These are phyloP conservation scores for Saitozyma sp. DNA, from an alignment of 768 basidiomycete species.

Conservation along the genomic window DNA sequence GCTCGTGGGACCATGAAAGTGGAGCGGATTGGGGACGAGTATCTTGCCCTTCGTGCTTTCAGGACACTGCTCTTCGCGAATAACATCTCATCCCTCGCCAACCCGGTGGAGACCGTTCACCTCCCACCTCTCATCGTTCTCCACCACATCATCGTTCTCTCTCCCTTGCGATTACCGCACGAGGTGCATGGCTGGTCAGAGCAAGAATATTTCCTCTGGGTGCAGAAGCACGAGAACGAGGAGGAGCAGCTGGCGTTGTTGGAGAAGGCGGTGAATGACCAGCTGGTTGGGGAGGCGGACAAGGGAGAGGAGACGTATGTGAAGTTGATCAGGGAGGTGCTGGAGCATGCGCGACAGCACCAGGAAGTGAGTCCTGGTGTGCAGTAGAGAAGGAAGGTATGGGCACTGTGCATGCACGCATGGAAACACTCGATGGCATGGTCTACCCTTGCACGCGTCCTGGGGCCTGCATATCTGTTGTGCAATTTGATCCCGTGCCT, in stretches of 20 bases:
- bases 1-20: slow-evolving; percentile 66
- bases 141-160: slow-evolving; percentile 84
- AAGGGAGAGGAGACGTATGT: slow-evolving; percentile 63
- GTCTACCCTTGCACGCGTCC: too few species aligned
- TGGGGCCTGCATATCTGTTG: too few species aligned
- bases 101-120: slow-evolving; percentile 67
- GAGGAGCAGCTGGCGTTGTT: slow-evolving; percentile 75
- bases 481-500: too few species aligned
- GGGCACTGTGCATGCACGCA: too few species aligned
- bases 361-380: too few species aligned
- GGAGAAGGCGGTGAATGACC: slow-evolving; percentile 66
- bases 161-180: slow-evolving; percentile 73
- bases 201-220: slow-evolving; percentile 92
- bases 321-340: slow-evolving; percentile 66
- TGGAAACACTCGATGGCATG: too few species aligned
- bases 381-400: too few species aligned
- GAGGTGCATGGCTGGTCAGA: slow-evolving; percentile 90
- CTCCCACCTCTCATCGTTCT: slow-evolving; percentile 85
- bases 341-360: slow-evolving; percentile 55
- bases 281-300: slow-evolving; percentile 51
- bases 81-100: slow-evolving; percentile 66
- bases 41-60: slow-evolving; percentile 78
- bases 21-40: slow-evolving; percentile 80
- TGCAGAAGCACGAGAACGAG: slow-evolving; percentile 80
- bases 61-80: slow-evolving; percentile 83